A percentile compares a stretch with the other conserved stretches of the same genome.
These are phyloP conservation scores for Pichia sp. DNA, from an alignment of 1,139 yeast species.

Conservation along the genomic window DNA sequence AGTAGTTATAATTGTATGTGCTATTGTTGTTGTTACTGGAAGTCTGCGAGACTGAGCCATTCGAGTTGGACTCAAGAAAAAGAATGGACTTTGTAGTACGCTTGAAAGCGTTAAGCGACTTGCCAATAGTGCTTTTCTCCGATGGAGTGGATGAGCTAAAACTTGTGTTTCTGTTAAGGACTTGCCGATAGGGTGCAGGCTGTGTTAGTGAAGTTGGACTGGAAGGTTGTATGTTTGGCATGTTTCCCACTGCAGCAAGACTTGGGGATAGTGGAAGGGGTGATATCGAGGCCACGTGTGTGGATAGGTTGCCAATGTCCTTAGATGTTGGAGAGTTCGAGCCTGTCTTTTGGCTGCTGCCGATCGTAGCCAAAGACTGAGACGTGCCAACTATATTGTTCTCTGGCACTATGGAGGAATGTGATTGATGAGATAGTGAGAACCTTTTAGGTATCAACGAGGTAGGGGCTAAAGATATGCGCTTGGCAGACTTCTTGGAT, in stretches of 20 bases:
- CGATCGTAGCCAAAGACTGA: background rate
- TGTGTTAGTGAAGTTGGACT: conserved; percentile 6
- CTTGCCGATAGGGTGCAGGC: background rate
- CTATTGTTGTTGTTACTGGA: background rate
- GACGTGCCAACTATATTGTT: background rate
- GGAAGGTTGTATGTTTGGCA: background rate
- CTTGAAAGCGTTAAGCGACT: conserved; percentile 23
- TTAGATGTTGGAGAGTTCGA: background rate
- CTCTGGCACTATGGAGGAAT: background rate
- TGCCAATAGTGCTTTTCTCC: conserved; percentile 22
- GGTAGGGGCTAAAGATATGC: conserved; percentile 14
- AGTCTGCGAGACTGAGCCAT: background rate
- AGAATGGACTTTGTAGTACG: conserved; percentile 26
- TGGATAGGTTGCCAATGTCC: background rate
- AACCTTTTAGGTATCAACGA: conserved; percentile 20
- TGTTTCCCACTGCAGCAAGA: background rate
- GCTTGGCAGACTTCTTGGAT: conserved; percentile 9
- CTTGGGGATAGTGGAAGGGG: conserved; percentile 7
- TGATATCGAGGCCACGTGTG: background rate
- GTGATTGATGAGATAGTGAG: conserved; percentile 11
- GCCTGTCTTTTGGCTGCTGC: background rate
- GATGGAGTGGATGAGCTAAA: conserved; percentile 15
- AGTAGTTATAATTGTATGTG: background rate
- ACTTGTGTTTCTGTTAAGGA: conserved; percentile 9
- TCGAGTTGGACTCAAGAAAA: conserved; percentile 22